Evolutionary conservation across 1,139 yeast species (phyloP).

Genomic region (Debaryomycetaceae sp.): DNA sequence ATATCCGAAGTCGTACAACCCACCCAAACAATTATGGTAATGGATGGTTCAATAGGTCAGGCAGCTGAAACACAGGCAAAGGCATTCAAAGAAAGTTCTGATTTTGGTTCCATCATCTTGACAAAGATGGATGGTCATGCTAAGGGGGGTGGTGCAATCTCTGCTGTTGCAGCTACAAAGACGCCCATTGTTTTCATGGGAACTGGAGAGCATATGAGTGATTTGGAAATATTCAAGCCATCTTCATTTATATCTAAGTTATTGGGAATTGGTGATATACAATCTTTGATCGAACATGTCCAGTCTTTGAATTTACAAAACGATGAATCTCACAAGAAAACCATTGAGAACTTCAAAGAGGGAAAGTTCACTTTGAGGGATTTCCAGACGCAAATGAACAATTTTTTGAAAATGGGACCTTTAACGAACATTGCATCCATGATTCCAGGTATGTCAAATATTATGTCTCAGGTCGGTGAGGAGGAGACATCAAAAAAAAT

Average conservation of each 20-base stretch:
- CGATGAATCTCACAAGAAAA: conserved; percentile 68
- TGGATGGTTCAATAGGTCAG: conserved; percentile 97
- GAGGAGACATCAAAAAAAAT: conserved; percentile 81
- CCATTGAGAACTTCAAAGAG: conserved; percentile 89
- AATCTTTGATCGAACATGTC: conserved; percentile 91
- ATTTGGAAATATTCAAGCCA: conserved; percentile 89
- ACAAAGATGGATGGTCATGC: conserved; percentile 99
- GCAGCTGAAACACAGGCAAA: conserved; percentile 94
- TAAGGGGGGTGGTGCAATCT: conserved; percentile 98
- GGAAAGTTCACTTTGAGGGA: conserved; percentile 92
- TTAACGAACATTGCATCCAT: conserved; percentile 87
- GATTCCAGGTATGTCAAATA: conserved; percentile 89
- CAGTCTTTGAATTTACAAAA: conserved; percentile 80
- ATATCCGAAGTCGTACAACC: conserved; percentile 85
- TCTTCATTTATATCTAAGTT: conserved; percentile 83
- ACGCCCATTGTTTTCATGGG: conserved; percentile 98
- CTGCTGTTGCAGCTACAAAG: conserved; percentile 95
- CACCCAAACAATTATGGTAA: conserved; percentile 93
- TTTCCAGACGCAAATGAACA: conserved; percentile 92
- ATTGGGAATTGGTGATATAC: conserved; percentile 93
- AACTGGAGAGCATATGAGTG: conserved; percentile 96
- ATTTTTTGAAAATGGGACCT: conserved; percentile 95
- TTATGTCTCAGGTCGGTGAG: conserved; percentile 86
- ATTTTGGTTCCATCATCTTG: conserved; percentile 91
- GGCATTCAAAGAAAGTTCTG: conserved; percentile 90